Base-by-base conservation (phyloP, 495 filamentous ascomycete species). In the Penicillium soppii region DNA sequence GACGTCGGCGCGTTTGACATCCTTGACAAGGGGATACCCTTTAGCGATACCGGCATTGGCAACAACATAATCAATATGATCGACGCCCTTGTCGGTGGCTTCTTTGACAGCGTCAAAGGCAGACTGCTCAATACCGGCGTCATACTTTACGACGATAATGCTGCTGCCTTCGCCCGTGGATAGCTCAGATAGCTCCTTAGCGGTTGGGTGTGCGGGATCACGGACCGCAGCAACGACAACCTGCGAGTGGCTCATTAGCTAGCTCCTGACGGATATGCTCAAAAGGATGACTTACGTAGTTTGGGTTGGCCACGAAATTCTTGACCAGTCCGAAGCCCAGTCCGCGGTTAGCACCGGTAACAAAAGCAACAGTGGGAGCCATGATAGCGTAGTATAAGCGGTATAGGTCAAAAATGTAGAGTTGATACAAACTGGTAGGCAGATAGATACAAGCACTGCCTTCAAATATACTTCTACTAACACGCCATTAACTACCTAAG, bases 251-350 rank as follows among this genome's bases (percentile, higher is more conserved):
- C n/a, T n/a, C n/a, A n/a, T n/a, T n/a, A n/a, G n/a, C n/a, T n/a
- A n/a, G n/a, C n/a, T n/a, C n/a, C n/a, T n/a, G n/a, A n/a, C n/a
- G n/a, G n/a, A n/a, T n/a, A n/a, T n/a, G n/a, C n/a, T n/a, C n/a
- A n/a, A n/a, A n/a, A n/a, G n/a, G n/a, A n/a, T n/a, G n/a, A n/a
- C 29, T 7, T 12, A 32, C 29, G 13, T 21, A 9, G 36, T 38
- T 38, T 22, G 36, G 8, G 56, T 73, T 72, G 22, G 47, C 35
- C 25, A 53, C 40, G 29, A 54, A 43, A 4, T 39, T 32, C 26
- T 44, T 37, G 44, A 78, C 80, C 52, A 82, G 68, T 13, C 77
- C 78, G 8, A 70, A 72, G 49, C 80, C 80, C 54, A 82, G 69
- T 15, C 77, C 78, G 7, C 71, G 72, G 56, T 80, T 81, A 8